Evolutionary conservation across 306 rosid genomes (phyloP).

Genomic region (Gynostemma pentaphyllum): DNA sequence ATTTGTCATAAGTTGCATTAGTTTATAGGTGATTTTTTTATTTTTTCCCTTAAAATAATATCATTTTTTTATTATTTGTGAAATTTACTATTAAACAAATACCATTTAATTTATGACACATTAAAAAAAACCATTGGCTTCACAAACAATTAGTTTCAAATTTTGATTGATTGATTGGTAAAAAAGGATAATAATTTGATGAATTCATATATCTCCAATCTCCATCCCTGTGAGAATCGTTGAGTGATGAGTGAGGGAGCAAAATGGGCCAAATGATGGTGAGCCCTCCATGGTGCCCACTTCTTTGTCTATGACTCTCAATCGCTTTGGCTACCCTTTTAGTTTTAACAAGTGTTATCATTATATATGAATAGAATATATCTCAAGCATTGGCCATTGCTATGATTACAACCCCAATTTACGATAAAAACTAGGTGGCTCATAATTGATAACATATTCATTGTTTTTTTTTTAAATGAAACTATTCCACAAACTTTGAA

Average conservation of each 20-base stretch:
- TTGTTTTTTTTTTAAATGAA: background rate
- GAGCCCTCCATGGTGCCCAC: background rate
- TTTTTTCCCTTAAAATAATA: too few relatives aligned
- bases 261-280: background rate
- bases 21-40: too few relatives aligned
- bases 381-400: background rate
- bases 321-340: background rate
- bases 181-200: background rate
- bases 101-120: too few relatives aligned
- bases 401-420: background rate
- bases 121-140: too few relatives aligned
- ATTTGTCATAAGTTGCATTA: too few relatives aligned
- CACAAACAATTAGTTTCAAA: too few relatives aligned
- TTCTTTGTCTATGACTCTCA: background rate
- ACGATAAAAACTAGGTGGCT: background rate
- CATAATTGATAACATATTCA: background rate
- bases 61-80: too few relatives aligned
- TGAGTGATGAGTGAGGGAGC: background rate
- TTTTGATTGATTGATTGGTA: too few relatives aligned
- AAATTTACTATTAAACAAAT: too few relatives aligned
- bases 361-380: background rate
- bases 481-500: too few relatives aligned
- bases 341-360: background rate
- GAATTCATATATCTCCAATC: background rate
- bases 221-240: background rate